These are phyloP conservation scores for Endogone sp. DNA, from an alignment of 192 early-diverging fungal genomes.

Conservation along the genomic window DNA sequence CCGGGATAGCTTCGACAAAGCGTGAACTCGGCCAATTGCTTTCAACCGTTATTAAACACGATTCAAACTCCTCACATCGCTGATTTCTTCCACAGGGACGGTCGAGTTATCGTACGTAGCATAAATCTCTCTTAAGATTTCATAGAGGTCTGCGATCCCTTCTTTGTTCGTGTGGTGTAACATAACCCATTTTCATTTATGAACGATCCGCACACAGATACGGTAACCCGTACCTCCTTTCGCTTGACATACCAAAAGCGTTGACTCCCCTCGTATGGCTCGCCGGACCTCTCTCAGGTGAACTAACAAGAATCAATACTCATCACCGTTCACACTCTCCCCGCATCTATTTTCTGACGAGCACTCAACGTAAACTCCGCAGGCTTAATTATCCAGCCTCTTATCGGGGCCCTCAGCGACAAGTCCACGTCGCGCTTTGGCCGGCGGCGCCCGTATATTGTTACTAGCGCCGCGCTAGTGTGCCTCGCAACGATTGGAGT, in stretches of 20 bases:
- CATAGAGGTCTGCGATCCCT: background rate
- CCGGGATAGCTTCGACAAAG: background rate
- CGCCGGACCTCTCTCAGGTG: conserved; percentile 68
- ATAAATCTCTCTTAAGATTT: background rate
- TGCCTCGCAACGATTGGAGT: conserved; percentile 65
- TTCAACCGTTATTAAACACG: background rate
- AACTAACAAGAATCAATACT: background rate
- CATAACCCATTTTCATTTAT: background rate
- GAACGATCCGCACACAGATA: conserved; percentile 37
- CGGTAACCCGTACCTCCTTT: conserved; percentile 69
- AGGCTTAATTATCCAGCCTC: conserved; percentile 64
- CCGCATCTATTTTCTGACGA: background rate
- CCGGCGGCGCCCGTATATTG: conserved; percentile 81
- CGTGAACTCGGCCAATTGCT: no score
- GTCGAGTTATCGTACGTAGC: conserved; percentile 55
- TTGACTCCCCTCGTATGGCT: conserved; percentile 77
- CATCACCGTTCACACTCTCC: background rate
- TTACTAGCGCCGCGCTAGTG: conserved; percentile 58
- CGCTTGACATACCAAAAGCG: conserved; percentile 57
- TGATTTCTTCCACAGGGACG: conserved; percentile 53
- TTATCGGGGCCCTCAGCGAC: conserved; percentile 86
- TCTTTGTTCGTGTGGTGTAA: background rate
- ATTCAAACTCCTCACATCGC: background rate
- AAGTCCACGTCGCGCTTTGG: conserved; percentile 65
- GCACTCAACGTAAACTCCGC: background rate